Percentiles rank a stretch among this genome's conserved stretches.
These are phyloP conservation scores for Phaeoacremonium minimum DNA, from an alignment of 2,329 filamentous ascomycete species.

Conservation along the genomic window DNA sequence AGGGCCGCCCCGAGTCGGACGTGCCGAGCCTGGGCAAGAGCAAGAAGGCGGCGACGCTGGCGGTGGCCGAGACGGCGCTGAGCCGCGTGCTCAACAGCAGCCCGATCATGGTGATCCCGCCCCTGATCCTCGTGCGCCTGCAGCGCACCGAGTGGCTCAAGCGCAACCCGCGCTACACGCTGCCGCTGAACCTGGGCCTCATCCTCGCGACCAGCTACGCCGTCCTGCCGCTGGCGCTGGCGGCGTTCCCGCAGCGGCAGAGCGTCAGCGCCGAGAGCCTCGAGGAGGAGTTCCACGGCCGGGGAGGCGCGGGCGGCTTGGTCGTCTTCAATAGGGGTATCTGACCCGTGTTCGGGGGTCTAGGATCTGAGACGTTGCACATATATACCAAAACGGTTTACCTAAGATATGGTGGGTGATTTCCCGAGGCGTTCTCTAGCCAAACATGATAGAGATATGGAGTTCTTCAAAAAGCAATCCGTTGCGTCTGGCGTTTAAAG, in stretches of 20 bases:
- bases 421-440: too few relatives aligned
- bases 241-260: conserved; percentile 89
- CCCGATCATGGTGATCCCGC: conserved; percentile 95
- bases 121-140: conserved; percentile 77
- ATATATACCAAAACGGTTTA: too few relatives aligned
- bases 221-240: conserved; percentile 84
- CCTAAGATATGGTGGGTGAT: too few relatives aligned
- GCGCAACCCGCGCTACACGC: conserved; percentile 68
- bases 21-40: conserved; percentile 77
- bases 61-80: conserved; percentile 88
- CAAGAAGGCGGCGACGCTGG: conserved; percentile 80
- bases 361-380: too few relatives aligned
- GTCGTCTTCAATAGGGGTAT: conserved; percentile 98
- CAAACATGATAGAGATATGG: too few relatives aligned
- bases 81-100: conserved; percentile 90
- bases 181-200: conserved; percentile 80
- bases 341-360: conserved; percentile 45
- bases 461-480: too few relatives aligned
- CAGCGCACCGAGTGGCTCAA: conserved; percentile 82
- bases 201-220: conserved; percentile 85
- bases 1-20: conserved; percentile 61
- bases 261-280: conserved; percentile 69
- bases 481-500: too few relatives aligned
- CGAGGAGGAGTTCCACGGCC: conserved; percentile 82
- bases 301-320: conserved; percentile 72